Base-by-base conservation (phyloP, 208 protist species). In the Acanthamoeba pearcei region DNA sequence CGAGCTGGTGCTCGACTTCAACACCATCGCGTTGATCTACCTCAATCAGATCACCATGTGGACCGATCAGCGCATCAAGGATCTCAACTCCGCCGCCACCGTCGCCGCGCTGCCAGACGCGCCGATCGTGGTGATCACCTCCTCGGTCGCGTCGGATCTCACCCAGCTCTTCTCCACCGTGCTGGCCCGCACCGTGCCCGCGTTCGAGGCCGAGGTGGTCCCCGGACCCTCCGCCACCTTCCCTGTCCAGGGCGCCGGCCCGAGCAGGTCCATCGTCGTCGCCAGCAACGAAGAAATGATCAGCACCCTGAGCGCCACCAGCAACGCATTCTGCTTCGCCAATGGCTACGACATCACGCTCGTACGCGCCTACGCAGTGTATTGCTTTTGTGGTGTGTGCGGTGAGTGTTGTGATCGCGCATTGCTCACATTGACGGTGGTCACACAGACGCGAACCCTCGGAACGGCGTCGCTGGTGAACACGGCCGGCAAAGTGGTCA, bases 1-100 rank as follows among this genome's bases (percentile, higher is more conserved):
- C 3, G 9, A 22, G 80, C 80, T 88, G 80, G 80, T 88, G 51
- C 35, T 88, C 15, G 27, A 64, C 80, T 88, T 88, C 42, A 27
- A 55, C 9, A 88, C 51, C 15, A 29, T 88, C 29, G 80, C 72
- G 5, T 3, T 8, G 22, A 82, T 82, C 72, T 82, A 82, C 72
- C 38, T 82, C 6, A 46, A 64, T n/a, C 8, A 55, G 32, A 42
- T 88, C 1, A 66, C 80, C 0, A 64, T 4, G 22, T 88, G 80
- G 80, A 24, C 42, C 27, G 80, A 88, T n/a, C 3, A 66, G 27
- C 80, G 80, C 22, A 88, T 88, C 80, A 12, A 32, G 24, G n/a
- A 15, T 5, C 42, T 88, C 10, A 88, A 88, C 29, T 5, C 46
- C 5, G 5, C 3, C 6, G 27, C 38, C 3, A 24, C 24, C 5